Conservation (phyloP, 2,329 filamentous ascomycete genomes). For the Cytospora paraplurivora region DNA sequence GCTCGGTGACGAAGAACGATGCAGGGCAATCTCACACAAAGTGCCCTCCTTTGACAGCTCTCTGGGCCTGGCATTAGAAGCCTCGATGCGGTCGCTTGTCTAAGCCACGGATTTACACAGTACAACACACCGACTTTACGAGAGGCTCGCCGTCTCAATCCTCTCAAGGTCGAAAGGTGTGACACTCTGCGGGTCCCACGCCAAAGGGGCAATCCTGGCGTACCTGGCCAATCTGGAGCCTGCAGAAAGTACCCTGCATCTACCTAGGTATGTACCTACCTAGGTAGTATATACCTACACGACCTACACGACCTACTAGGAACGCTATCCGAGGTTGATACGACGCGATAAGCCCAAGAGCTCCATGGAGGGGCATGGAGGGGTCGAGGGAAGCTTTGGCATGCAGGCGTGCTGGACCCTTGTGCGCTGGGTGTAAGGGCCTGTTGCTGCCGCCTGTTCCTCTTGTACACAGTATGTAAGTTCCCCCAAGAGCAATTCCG, state of each 20-base stretch:
- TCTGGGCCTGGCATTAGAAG: not conserved
- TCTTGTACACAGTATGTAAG: conserved; percentile 11
- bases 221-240: conserved; percentile 19
- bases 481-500: conserved; percentile 5
- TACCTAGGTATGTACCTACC: not conserved
- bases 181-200: conserved; percentile 21
- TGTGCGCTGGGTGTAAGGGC: not conserved
- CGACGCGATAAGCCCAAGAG: conserved; percentile 24
- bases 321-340: conserved; percentile 10
- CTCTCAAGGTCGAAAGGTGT: conserved; percentile 13
- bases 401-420: not conserved
- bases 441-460: not conserved
- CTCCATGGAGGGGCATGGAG: conserved; percentile 10
- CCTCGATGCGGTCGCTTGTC: conserved; percentile 4
- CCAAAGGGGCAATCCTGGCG: conserved; percentile 19
- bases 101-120: not conserved
- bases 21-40: not conserved
- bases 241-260: conserved; percentile 23
- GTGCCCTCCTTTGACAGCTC: not conserved
- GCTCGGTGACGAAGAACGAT: not conserved
- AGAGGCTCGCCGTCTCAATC: conserved; percentile 18
- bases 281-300: too few relatives aligned
- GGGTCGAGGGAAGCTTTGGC: conserved; percentile 5
- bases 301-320: too few relatives aligned
- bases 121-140: conserved; percentile 26